Evolutionary conservation across 768 basidiomycete genomes (phyloP).

Genomic region (Hortiboletus campestris): DNA sequence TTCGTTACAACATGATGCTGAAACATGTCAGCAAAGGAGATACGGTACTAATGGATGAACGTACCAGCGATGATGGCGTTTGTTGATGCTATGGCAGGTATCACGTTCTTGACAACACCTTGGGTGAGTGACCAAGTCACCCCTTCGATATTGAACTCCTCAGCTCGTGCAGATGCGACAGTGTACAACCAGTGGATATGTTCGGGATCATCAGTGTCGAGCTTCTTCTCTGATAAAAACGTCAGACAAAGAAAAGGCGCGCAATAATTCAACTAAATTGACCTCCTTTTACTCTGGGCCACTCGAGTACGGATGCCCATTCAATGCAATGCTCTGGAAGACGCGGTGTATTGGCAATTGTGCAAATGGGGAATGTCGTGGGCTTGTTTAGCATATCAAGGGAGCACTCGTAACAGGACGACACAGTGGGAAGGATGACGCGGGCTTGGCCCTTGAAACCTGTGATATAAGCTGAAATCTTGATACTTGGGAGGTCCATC

Average conservation of each 20-base stretch:
- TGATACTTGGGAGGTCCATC: background rate
- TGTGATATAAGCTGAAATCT: slow-evolving; percentile 30
- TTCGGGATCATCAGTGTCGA: slow-evolving; percentile 97
- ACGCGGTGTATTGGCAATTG: slow-evolving; percentile 97
- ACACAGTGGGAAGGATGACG: slow-evolving; percentile 91
- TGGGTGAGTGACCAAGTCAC: slow-evolving; percentile 98
- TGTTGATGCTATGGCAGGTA: slow-evolving; percentile 97
- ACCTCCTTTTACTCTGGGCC: slow-evolving; percentile 95
- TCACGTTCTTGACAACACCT: slow-evolving; percentile 99
- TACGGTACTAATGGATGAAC: slow-evolving; percentile 12
- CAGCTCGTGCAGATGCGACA: slow-evolving; percentile 75
- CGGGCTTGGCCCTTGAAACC: slow-evolving; percentile 99
- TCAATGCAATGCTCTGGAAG: slow-evolving; percentile 99
- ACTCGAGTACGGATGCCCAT: slow-evolving; percentile 98
- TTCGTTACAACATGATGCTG: slow-evolving; percentile 97
- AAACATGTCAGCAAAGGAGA: slow-evolving; percentile 1
- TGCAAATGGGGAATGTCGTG: slow-evolving; percentile 96
- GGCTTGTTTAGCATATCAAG: slow-evolving; percentile 98
- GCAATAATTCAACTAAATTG: slow-evolving; percentile 7
- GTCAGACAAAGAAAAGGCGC: background rate
- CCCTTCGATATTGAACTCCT: slow-evolving; percentile 96
- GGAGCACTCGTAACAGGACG: slow-evolving; percentile 97
- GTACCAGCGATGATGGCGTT: slow-evolving; percentile 96
- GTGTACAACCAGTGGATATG: slow-evolving; percentile 94
- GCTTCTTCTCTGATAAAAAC: slow-evolving; percentile 66